Evolutionary conservation across 2,329 filamentous ascomycete genomes (phyloP), one percentile per base, ranked within the genome.

Genomic region (Chrysosporium keratinophilum): DNA sequence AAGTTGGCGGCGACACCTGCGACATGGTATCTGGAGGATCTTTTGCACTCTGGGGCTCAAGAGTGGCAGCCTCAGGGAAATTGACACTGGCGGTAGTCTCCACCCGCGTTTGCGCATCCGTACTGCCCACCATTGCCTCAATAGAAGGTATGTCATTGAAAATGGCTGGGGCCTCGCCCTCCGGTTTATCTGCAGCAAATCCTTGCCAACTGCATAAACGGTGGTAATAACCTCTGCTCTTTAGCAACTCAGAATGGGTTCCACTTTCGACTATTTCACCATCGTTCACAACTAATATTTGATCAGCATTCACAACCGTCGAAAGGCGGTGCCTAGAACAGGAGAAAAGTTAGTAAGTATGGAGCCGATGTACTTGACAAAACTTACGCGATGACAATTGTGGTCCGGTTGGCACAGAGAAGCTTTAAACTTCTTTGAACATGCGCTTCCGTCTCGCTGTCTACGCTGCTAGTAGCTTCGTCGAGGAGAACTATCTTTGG

Each of bases 281-380:
- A 50, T 80, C 74, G 42, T 78, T 74, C 43, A 87, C 74, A 9
- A 86, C 83, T 50, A 85, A 76, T 56, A 86, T 85, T 20, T 76
- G 74, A 60, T 86, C 81, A 1, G 83, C 82, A 58, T 83, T 83
- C 72, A 82, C 80, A 50, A 86, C 79, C 1, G 83, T 86, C 1
- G 83, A 84, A 34, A 86, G 71, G 6, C 82, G 79, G 64, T 85
- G 82, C 0, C 79, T 82, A 52, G 10, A 14, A 28, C 47, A 35
- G n/a, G 7, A 7, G 23, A 31, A 46, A 31, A 46, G 48, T 53
- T 20, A 46, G 31, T 20, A 19, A 11, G 10, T 40, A 40, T 7
- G 41, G 20, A 20, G 56, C 35, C 35, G 70, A 64, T 0, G 68
- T 69, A 49, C 2, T 28, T 5, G 2, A 65, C 68, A 1, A 72